A percentile compares a stretch with the other conserved stretches of the same genome.
Conservation (phyloP, 1,139 yeast genomes). For the Candida gigantensis region DNA sequence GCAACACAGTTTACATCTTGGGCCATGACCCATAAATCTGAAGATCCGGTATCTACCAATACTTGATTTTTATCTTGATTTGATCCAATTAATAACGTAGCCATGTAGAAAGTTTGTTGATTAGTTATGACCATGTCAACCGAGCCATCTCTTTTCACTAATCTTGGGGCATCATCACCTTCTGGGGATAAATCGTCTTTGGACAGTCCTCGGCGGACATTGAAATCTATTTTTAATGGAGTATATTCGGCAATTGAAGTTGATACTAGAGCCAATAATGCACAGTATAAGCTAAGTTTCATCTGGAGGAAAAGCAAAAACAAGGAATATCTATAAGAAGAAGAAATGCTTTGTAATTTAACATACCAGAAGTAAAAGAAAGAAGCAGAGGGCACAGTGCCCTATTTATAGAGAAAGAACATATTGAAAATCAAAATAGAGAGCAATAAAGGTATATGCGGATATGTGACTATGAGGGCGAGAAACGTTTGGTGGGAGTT, state of each 20-base stretch:
- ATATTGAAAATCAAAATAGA: no score
- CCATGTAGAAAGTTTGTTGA: conserved; percentile 50
- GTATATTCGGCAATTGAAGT: conserved; percentile 1
- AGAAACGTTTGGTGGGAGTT: no score
- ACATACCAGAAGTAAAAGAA: no score
- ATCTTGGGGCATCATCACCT: conserved; percentile 13
- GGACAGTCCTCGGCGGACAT: conserved; percentile 27
- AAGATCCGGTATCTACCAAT: conserved; percentile 48
- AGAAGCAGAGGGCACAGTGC: no score
- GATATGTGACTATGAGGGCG: no score
- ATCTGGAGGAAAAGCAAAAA: not conserved
- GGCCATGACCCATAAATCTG: conserved; percentile 49
- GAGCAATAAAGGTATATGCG: no score
- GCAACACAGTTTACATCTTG: conserved; percentile 29
- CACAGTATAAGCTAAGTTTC: conserved; percentile 3
- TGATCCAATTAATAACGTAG: conserved; percentile 39
- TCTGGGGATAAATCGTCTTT: conserved; percentile 19
- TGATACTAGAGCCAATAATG: conserved; percentile 2
- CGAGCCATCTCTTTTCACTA: conserved; percentile 40
- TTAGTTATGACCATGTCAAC: conserved; percentile 44
- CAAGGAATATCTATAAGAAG: not conserved
- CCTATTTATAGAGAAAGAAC: no score
- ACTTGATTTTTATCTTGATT: conserved; percentile 31
- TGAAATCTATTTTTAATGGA: conserved; percentile 25
- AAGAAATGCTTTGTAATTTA: no score